Base-by-base conservation (phyloP, 2,329 filamentous ascomycete genomes). In the Aspergillus glaucus region DNA sequence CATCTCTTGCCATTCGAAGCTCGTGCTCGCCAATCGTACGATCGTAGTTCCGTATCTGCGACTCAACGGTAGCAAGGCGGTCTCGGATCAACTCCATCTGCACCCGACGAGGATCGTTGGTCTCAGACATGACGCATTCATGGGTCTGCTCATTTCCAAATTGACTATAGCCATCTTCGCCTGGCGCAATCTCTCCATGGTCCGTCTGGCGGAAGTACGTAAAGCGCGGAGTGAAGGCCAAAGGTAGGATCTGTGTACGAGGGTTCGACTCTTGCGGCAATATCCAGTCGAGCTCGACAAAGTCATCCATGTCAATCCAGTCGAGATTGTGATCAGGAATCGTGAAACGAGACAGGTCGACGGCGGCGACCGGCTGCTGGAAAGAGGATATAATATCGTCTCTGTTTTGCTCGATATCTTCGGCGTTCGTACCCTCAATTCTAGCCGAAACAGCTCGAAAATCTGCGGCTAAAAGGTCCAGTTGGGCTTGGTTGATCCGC, bases 271-370 rank as follows among this genome's bases (percentile, higher is more conserved):
- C 88, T 12, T 88, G 86, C 0, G 92, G 92, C 21, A 96, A 72
- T 47, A 95, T 91, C 92, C 92, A 97, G 65, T 96, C 94, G 19
- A 98, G 75, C 67, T 98, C 93, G 26, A 98, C 91, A 69, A 98
- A 98, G 65, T 98, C 93, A 64, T 98, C 93, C 90, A 98, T 97
- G 62, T 98, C 93, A 54, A 98, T 91, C 93, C 93, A 98, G 48
- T 86, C 90, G 57, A 90, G 84, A 62, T 98, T 93, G 47, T 94
- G 88, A 65, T 98, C 93, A 0, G 93, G 92, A 44, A 98, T 98
- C 0, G 85, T 92, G 64, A 98, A 98, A 46, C 86, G 85, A 0
- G 91, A 95, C 44, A 95, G 76, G 64, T 85, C 81, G 7, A 78
- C 73, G 21, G 75, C 70, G 2, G 75, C 66, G 3, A 72, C 64